phyloP scores from a whole-genome alignment of 441 rosid species.

The Euphorbia schlechtendalii region DNA sequence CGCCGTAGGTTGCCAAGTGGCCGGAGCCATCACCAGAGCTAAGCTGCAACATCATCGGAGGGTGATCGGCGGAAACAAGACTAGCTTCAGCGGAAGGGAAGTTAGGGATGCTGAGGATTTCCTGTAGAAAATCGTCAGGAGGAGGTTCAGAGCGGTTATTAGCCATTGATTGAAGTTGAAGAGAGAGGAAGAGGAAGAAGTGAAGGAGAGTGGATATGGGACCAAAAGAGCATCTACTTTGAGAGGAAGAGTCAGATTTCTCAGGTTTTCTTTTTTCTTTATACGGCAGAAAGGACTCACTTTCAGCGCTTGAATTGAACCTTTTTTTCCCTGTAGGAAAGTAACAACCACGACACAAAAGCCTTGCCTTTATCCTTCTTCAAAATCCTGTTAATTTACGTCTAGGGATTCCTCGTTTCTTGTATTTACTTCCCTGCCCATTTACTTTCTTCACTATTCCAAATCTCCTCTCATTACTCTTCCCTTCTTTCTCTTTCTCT shows the following conservation, averaged over 20 bases:
- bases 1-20: constrained; percentile 46
- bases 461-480: no score
- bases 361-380: constrained; percentile 25
- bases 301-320: background rate
- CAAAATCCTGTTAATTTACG: constrained; percentile 16
- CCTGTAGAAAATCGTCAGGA: constrained; percentile 83
- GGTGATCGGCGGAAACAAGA: constrained; percentile 28
- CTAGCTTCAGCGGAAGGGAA: constrained; percentile 53
- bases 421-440: no score
- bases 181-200: constrained; percentile 11
- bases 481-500: no score
- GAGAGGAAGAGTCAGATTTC: constrained; percentile 24
- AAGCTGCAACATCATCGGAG: constrained; percentile 83
- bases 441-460: no score
- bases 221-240: constrained; percentile 27
- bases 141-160: constrained; percentile 53
- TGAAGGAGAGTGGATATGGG: constrained; percentile 13
- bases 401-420: constrained; percentile 19
- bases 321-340: background rate
- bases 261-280: no score
- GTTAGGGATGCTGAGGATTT: constrained; percentile 67
- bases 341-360: background rate
- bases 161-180: constrained; percentile 29
- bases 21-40: constrained; percentile 64
- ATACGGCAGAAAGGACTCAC: constrained; percentile 4